phyloP scores from a whole-genome alignment of 2,329 filamentous ascomycete species.

The Daldinia sp. region DNA sequence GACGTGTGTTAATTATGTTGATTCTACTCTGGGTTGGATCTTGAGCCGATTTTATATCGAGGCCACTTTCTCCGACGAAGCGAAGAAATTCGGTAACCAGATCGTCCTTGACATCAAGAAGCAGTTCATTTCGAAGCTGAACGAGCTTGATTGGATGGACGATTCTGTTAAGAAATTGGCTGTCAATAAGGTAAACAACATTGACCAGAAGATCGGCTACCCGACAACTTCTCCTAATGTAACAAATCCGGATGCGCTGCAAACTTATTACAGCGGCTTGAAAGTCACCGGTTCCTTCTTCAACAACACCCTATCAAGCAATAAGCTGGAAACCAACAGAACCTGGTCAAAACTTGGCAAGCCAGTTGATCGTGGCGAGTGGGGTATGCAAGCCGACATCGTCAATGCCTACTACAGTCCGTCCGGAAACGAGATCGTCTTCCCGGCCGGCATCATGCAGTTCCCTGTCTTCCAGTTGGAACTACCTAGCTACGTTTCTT shows the following conservation, averaged over 20 bases:
- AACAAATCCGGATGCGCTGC: conserved; percentile 61
- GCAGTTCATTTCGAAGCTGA: conserved; percentile 63
- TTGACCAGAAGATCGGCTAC: conserved; percentile 71
- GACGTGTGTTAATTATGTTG: conserved; percentile 66
- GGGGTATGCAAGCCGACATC: conserved; percentile 67
- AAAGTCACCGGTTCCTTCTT: conserved; percentile 63
- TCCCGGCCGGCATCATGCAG: conserved; percentile 73
- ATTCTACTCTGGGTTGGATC: conserved; percentile 70
- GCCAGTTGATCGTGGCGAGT: conserved; percentile 66
- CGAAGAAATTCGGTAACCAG: conserved; percentile 71
- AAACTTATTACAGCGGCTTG: conserved; percentile 61
- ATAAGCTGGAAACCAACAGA: conserved; percentile 54
- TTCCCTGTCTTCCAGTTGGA: conserved; percentile 65
- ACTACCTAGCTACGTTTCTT: conserved; percentile 62
- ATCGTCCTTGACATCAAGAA: conserved; percentile 76
- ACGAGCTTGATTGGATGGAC: conserved; percentile 63
- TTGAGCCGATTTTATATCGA: conserved; percentile 76
- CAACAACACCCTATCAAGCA: conserved; percentile 60
- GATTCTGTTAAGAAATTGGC: conserved; percentile 65
- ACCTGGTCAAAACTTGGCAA: conserved; percentile 66
- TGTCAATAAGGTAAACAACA: conserved; percentile 69
- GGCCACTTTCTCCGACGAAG: conserved; percentile 70
- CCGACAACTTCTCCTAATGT: conserved; percentile 68
- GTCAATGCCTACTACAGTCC: conserved; percentile 72
- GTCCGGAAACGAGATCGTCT: conserved; percentile 69